phyloP scores from a whole-genome alignment of 2,329 filamentous ascomycete genomes.

The Exophiala xenobiotica region DNA sequence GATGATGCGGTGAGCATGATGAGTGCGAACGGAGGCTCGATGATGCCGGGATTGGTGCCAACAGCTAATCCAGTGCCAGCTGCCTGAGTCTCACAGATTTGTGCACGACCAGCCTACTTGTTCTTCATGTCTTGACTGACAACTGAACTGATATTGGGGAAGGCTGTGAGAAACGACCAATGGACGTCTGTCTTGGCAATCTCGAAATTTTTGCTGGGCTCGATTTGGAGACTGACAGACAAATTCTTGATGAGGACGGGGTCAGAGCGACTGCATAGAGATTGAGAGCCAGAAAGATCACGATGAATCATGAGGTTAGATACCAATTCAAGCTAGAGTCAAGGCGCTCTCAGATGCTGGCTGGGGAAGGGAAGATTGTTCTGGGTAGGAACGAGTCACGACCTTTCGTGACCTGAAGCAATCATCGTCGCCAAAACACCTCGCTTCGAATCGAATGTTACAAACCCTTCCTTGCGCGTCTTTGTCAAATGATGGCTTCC shows the following conservation, averaged over 20 bases:
- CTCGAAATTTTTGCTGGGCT: slow-evolving; percentile 3
- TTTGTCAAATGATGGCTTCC: slow-evolving; percentile 10
- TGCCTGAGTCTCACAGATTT: too few relatives aligned
- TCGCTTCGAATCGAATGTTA: neutral
- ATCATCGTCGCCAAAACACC: neutral
- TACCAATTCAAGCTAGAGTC: neutral
- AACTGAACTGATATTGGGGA: neutral
- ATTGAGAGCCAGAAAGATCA: neutral
- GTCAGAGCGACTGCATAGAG: neutral
- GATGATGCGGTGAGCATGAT: slow-evolving; percentile 25
- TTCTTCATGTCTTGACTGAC: neutral
- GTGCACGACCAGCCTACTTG: too few relatives aligned
- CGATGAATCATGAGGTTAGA: neutral
- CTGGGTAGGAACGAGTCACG: neutral
- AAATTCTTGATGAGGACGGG: neutral
- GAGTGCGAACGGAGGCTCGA: slow-evolving; percentile 20
- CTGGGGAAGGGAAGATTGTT: neutral
- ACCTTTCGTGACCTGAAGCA: neutral
- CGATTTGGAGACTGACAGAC: neutral
- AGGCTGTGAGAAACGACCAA: slow-evolving; percentile 1
- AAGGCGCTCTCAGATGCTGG: neutral
- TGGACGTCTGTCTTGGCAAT: slow-evolving; percentile 16
- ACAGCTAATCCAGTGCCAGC: slow-evolving; percentile 9
- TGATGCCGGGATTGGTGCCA: slow-evolving; percentile 18
- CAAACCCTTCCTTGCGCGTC: neutral